phyloP scores from a whole-genome alignment of 495 filamentous ascomycete species.

The Chlorociboria aeruginascens region DNA sequence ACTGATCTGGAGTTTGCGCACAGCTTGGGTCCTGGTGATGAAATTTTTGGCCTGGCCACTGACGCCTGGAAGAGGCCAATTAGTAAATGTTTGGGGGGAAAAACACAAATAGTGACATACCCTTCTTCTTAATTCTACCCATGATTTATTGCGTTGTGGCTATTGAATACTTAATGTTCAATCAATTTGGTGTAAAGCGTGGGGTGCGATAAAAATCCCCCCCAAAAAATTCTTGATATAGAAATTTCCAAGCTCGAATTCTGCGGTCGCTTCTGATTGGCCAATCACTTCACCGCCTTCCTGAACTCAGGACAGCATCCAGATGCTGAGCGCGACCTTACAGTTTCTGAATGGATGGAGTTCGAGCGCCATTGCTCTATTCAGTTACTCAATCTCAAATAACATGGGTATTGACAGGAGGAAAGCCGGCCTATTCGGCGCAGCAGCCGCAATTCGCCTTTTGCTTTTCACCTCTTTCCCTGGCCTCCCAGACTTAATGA shows the following conservation, averaged over 20 bases:
- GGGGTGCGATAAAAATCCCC: slow-evolving; percentile 1
- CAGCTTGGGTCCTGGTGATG: slow-evolving; percentile 90
- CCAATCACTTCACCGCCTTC: background rate
- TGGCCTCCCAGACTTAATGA: slow-evolving; percentile 71
- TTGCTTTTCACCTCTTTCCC: slow-evolving; percentile 74
- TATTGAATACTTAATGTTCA: background rate
- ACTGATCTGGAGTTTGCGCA: slow-evolving; percentile 94
- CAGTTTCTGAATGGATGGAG: background rate
- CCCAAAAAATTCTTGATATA: background rate
- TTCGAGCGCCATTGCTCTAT: slow-evolving; percentile 6
- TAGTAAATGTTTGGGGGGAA: too few species aligned
- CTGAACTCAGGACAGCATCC: background rate
- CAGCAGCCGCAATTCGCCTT: slow-evolving; percentile 68
- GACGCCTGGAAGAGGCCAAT: slow-evolving; percentile 36
- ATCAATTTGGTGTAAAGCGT: background rate
- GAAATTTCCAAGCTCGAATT: background rate
- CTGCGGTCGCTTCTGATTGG: background rate
- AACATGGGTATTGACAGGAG: slow-evolving; percentile 56
- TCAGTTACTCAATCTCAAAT: slow-evolving; percentile 3
- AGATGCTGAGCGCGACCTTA: background rate
- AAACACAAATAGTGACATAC: too few species aligned
- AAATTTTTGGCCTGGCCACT: slow-evolving; percentile 96
- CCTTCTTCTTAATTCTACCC: slow-evolving; percentile 86
- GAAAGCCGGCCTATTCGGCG: slow-evolving; percentile 62
- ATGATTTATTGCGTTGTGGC: slow-evolving; percentile 29